Base-by-base conservation (phyloP, 306 rosid genomes). In the Acacia acuminata region DNA sequence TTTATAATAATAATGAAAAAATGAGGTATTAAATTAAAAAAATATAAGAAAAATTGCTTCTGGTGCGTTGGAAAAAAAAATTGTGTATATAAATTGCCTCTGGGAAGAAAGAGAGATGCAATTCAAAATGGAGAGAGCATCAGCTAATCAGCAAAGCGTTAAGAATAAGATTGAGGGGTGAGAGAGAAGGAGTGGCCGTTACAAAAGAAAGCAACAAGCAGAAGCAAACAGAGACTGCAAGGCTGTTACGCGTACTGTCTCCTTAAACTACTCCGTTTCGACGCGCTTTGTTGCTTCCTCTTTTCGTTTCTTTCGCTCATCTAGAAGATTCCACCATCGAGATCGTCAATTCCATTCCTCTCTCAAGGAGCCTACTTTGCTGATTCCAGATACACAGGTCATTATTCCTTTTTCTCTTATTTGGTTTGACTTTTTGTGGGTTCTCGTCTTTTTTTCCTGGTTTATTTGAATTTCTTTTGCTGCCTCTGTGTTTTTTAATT, bases 261-360 rank as follows among this genome's bases (percentile, higher is more conserved):
- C 10, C 76, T 13, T 71, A 44, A 71, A 71, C 58, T 71, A 71
- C 76, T 55, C 55, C 75, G 55, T 71, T 71, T 71, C 19, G 8
- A 71, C 58, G 76, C 58, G 55, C 75, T 70, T 25, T 20, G 5
- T 10, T 22, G 74, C 32, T 69, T 42, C 27, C 4, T 10, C 8
- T 4, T 13, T 71, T 14, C 50, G 40, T 56, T 44, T 45, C 51
- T 24, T 19, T 24, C 58, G 6, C 76, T 43, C 53, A 70, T 70
- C 75, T 70, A 19, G 30, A 70, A 70, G 20, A 70, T 70, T 70
- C 75, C 36, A 13, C 8, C 15, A 2, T n/a, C 2, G 19, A 70
- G 36, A 45, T 71, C 40, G 76, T 44, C 76, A 44, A 24, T 58
- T 14, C 56, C 58, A 3, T 24, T 45, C 3, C 38, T 7, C 58